Evolutionary conservation across 2,329 filamentous ascomycete species (phyloP), one percentile per base, ranked within the genome.

Genomic region (Didymella exigua): DNA sequence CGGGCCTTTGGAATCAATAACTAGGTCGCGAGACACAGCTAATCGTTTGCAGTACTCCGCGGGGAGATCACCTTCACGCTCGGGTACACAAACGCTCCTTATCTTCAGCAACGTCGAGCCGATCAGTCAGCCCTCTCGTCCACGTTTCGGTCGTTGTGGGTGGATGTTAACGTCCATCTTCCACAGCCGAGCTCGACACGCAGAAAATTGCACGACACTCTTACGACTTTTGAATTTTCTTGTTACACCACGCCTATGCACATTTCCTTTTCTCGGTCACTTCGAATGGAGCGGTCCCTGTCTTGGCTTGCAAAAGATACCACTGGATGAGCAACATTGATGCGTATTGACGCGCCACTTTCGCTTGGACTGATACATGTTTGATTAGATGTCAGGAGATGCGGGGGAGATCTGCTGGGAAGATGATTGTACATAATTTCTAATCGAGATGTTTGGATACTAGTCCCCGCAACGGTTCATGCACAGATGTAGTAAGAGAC

Each of bases 1-100:
- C 84, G 80, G 71, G 87, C 88, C 72, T 89, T 91, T 74, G 78
- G 81, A 43, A 71, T 86, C 44, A 75, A 84, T 67, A 82, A 84
- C 65, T 86, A 72, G 76, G 46, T 30, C 51, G 34, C 53, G 43
- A 46, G 31, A 45, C 19, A 10, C 45, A 21, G 54, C 63, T 70
- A 51, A 68, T 46, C 19, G 38, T 31, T n/a, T 49, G 40, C 10
- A 54, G 52, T 44, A 19, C 29, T 27, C 24, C 36, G 36, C 47
- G 24, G 37, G 42, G 42, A 24, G 41, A 43, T 27, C 10, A 33
- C 14, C 27, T 18, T 24, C 48, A 38, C 13, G 44, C 54, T 14
- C 46, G 50, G 48, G 6, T 37, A 26, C 47, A 40, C 38, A 56
- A 46, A 50, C 29, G 43, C 11, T 43, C 51, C 26, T 42, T 51